Conservation (phyloP, 352 stramenopile genomes). For the Albugo candida region DNA sequence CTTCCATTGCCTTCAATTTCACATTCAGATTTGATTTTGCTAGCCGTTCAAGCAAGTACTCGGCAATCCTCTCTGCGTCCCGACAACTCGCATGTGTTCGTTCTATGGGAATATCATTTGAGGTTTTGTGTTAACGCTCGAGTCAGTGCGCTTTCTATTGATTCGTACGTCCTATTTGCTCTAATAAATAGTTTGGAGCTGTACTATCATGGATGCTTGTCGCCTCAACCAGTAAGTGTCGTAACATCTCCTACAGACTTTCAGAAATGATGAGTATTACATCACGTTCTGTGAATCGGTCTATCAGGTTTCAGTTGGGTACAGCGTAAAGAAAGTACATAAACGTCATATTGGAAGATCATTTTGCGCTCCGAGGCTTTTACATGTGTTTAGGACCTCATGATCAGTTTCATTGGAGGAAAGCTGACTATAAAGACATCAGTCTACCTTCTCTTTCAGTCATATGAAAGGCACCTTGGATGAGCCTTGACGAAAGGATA, state of each 20-base stretch:
- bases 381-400: too few species aligned
- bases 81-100: background rate
- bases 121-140: background rate
- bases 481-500: too few species aligned
- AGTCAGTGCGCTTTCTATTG: background rate
- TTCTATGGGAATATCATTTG: slow-evolving; percentile 3
- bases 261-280: too few species aligned
- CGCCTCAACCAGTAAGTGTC: slow-evolving; percentile 53
- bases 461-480: too few species aligned
- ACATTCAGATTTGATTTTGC: slow-evolving; percentile 8
- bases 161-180: slow-evolving; percentile 51
- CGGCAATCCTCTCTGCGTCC: slow-evolving; percentile 5
- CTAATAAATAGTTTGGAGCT: slow-evolving; percentile 68
- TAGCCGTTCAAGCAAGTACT: slow-evolving; percentile 5
- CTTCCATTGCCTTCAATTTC: slow-evolving; percentile 6
- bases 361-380: too few species aligned
- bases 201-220: slow-evolving; percentile 67
- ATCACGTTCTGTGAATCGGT: too few species aligned
- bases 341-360: too few species aligned
- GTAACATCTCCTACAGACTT: slow-evolving; percentile 27
- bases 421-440: too few species aligned
- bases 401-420: too few species aligned
- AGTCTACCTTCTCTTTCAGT: too few species aligned
- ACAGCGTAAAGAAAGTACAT: too few species aligned
- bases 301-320: too few species aligned